Conservation (phyloP, 495 filamentous ascomycete species). For the Sphaerosporella brunnea region DNA sequence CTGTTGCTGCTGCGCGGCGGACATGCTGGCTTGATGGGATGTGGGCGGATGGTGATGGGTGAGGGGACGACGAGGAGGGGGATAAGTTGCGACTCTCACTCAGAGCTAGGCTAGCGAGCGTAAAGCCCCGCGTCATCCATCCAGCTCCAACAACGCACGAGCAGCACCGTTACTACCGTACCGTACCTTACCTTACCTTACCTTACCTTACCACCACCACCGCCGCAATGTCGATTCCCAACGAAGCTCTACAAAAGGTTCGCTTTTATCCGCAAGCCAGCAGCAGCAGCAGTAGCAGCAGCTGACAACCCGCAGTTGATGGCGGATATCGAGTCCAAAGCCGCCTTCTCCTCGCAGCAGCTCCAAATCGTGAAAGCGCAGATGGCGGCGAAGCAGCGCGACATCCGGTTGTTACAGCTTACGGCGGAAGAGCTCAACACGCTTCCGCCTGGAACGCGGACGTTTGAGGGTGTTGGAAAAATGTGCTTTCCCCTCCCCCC, state of each 20-base stretch:
- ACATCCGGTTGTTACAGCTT: constrained; percentile 4
- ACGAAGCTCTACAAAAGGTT: constrained; percentile 89
- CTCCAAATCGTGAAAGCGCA: constrained; percentile 74
- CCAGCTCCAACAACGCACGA: no score
- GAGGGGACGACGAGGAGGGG: no score
- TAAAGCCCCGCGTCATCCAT: no score
- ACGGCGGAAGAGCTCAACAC: background rate
- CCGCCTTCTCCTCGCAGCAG: constrained; percentile 74
- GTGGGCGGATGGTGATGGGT: no score
- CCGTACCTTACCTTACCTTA: no score
- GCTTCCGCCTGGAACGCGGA: background rate
- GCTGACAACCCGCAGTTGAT: constrained; percentile 66
- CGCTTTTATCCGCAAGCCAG: no score
- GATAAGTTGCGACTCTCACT: no score
- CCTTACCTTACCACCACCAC: no score
- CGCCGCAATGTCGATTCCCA: constrained; percentile 74
- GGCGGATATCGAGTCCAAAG: constrained; percentile 83
- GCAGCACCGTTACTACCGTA: no score
- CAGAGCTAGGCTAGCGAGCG: no score
- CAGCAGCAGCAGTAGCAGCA: no score
- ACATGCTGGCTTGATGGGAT: no score
- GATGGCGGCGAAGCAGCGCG: constrained; percentile 37
- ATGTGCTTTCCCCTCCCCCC: constrained; percentile 1
- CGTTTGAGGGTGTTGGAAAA: constrained; percentile 3
- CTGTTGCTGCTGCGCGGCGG: background rate